Conservation (phyloP, 2,329 filamentous ascomycete species). For the Cordyceps fumosorosea region DNA sequence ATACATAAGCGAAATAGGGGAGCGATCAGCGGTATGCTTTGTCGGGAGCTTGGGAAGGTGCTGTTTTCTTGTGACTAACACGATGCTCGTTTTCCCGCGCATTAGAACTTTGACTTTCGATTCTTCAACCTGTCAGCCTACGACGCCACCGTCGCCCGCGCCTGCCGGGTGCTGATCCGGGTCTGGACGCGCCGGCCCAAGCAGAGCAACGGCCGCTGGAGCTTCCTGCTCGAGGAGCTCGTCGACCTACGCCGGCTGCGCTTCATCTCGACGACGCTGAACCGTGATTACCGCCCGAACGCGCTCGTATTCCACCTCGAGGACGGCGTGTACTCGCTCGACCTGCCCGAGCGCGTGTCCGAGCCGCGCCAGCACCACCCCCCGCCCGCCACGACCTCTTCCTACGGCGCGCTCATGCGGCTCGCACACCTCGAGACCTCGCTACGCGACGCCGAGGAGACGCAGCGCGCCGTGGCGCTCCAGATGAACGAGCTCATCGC, state of each 20-base stretch:
- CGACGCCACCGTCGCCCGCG: constrained; percentile 57
- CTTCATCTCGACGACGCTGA: constrained; percentile 66
- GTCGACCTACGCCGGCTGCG: constrained; percentile 68
- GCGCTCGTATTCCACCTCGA: constrained; percentile 78
- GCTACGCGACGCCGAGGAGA: constrained; percentile 80
- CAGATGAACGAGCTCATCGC: constrained; percentile 64
- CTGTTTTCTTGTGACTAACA: constrained; percentile 7
- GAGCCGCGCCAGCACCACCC: constrained; percentile 43
- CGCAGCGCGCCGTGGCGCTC: constrained; percentile 63
- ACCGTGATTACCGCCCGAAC: constrained; percentile 71
- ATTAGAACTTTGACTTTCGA: constrained; percentile 76
- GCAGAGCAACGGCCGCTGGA: constrained; percentile 36
- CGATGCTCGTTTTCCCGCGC: neutral
- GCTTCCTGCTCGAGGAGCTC: constrained; percentile 63
- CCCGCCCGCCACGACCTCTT: constrained; percentile 56
- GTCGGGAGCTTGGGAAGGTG: neutral
- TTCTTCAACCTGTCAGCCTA: constrained; percentile 69
- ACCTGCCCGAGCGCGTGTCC: constrained; percentile 49
- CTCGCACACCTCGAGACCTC: constrained; percentile 84
- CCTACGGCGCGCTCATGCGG: constrained; percentile 83
- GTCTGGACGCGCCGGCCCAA: constrained; percentile 63
- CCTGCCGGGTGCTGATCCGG: constrained; percentile 58
- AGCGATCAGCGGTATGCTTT: constrained; percentile 58
- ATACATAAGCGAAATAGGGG: constrained; percentile 81
- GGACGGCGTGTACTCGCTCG: constrained; percentile 80